These are phyloP conservation scores for Thecaphora thlaspeos DNA, from an alignment of 1,284 basidiomycete genomes.

Conservation along the genomic window DNA sequence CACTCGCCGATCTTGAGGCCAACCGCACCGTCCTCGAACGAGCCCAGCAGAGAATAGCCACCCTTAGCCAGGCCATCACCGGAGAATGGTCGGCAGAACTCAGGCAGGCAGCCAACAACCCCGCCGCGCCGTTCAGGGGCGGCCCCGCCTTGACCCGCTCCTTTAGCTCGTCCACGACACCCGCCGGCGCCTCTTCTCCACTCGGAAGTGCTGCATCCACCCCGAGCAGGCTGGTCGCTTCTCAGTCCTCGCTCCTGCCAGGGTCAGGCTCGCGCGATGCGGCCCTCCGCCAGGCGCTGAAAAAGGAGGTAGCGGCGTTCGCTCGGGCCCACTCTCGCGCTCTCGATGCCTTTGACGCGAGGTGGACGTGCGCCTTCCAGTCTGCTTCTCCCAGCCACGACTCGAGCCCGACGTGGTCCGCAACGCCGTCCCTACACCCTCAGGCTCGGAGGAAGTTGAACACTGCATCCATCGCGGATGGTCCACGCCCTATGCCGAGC, in stretches of 20 bases:
- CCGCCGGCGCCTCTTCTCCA: not conserved
- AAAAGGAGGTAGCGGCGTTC: not conserved
- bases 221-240: too few relatives aligned
- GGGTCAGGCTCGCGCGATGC: not conserved
- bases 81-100: not conserved
- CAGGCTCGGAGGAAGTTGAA: not conserved
- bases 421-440: not conserved
- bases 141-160: not conserved
- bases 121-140: too few relatives aligned
- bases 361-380: not conserved
- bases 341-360: not conserved
- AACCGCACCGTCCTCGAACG: not conserved
- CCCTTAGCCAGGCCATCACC: not conserved
- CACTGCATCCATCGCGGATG: not conserved
- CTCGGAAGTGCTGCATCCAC: too few relatives aligned
- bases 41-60: not conserved
- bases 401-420: not conserved
- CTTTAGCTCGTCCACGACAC: not conserved
- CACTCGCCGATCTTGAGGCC: not conserved
- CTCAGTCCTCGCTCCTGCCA: too few relatives aligned
- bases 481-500: not conserved
- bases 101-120: not conserved
- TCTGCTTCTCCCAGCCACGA: not conserved
- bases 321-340: not conserved
- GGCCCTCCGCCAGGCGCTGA: not conserved